phyloP scores from a whole-genome alignment of 176 grass and related monocot species.

The Zea luxurians region DNA sequence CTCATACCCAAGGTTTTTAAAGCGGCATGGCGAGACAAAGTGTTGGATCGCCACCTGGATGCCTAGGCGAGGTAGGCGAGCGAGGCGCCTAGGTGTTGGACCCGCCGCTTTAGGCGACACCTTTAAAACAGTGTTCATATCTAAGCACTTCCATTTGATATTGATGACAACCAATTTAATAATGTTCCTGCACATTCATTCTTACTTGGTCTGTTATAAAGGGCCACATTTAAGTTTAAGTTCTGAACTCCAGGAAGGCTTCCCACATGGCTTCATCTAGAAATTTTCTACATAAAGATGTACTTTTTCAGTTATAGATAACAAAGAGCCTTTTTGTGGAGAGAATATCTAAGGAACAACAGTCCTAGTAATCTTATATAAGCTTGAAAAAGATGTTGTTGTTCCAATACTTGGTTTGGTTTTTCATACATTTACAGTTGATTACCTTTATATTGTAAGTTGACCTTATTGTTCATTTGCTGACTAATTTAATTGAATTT shows the following conservation, averaged over 20 bases:
- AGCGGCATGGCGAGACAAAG: too few relatives aligned
- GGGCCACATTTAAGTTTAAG: neutral
- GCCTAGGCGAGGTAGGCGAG: too few relatives aligned
- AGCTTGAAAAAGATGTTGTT: neutral
- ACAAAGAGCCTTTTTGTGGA: neutral
- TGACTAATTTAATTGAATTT: slow-evolving; percentile 7
- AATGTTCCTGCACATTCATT: slow-evolving; percentile 23
- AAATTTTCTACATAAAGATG: neutral
- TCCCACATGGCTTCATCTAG: slow-evolving; percentile 2
- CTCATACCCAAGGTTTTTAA: neutral
- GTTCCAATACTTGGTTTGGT: slow-evolving; percentile 9
- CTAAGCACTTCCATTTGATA: neutral
- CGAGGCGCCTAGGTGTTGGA: too few relatives aligned
- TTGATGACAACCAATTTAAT: slow-evolving; percentile 12
- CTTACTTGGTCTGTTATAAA: slow-evolving; percentile 7
- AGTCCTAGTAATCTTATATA: neutral
- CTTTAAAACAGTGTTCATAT: neutral
- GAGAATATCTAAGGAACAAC: neutral
- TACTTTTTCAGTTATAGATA: slow-evolving; percentile 11
- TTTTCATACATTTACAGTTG: slow-evolving; percentile 10
- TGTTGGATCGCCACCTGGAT: too few relatives aligned
- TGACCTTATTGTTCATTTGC: slow-evolving; percentile 20
- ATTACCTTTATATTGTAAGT: slow-evolving; percentile 8
- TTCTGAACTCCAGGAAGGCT: slow-evolving; percentile 24
- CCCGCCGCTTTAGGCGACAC: too few relatives aligned